Evolutionary conservation across 805 yeast species (phyloP).

Genomic region (Metschnikowia koreensis): DNA sequence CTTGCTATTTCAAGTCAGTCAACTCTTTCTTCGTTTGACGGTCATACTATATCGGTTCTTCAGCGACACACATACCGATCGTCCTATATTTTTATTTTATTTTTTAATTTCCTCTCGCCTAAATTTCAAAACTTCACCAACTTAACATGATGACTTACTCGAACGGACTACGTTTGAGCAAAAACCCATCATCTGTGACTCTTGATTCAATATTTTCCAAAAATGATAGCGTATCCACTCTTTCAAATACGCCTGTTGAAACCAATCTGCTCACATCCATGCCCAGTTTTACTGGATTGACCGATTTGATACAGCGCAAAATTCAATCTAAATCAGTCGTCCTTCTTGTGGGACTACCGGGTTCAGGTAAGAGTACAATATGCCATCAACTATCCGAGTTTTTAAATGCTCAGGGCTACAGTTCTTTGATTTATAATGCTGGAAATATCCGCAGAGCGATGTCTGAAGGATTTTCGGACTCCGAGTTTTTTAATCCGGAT

Average conservation of each 20-base stretch:
- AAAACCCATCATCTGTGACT: constrained; percentile 24
- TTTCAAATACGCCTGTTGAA: constrained; percentile 20
- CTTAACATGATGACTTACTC: background rate
- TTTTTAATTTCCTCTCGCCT: background rate
- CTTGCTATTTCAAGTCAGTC: background rate
- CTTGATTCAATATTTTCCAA: constrained; percentile 30
- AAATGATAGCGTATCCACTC: constrained; percentile 15
- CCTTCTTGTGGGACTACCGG: constrained; percentile 42
- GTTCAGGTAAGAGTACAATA: constrained; percentile 41
- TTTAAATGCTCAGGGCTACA: constrained; percentile 12
- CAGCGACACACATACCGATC: background rate
- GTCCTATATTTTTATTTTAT: background rate
- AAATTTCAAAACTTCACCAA: background rate
- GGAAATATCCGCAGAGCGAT: constrained; percentile 49
- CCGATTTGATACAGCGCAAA: constrained; percentile 14
- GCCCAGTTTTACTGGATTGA: constrained; percentile 14
- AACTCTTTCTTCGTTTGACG: background rate
- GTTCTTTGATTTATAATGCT: constrained; percentile 40
- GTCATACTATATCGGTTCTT: background rate
- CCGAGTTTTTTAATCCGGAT: constrained; percentile 40
- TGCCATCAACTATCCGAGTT: constrained; percentile 31
- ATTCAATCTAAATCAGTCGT: constrained; percentile 23
- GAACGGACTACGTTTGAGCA: constrained; percentile 13
- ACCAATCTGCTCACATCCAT: constrained; percentile 10
- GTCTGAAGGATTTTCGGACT: constrained; percentile 24